Percentiles rank a stretch among this genome's conserved stretches.
Evolutionary conservation across 2,329 filamentous ascomycete genomes (phyloP).

Genomic region (Zymoseptoria tritici): DNA sequence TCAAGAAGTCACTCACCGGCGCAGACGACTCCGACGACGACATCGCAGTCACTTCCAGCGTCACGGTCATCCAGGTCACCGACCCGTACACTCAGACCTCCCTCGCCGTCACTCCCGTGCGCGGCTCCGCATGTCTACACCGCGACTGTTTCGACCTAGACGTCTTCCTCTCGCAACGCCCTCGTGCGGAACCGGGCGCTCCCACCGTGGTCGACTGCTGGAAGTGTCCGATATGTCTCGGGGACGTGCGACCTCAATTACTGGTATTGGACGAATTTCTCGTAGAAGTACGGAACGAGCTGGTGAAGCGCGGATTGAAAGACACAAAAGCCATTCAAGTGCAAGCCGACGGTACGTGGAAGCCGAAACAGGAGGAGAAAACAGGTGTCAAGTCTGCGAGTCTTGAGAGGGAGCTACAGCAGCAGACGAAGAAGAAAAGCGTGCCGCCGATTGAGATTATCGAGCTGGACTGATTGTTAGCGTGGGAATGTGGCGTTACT

Average conservation of each 20-base stretch:
- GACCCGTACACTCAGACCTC: constrained; percentile 40
- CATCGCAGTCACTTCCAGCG: constrained; percentile 34
- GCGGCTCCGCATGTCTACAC: constrained; percentile 64
- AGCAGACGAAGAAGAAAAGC: not conserved
- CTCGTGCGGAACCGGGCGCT: constrained; percentile 31
- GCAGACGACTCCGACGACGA: constrained; percentile 43
- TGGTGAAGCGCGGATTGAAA: constrained; percentile 29
- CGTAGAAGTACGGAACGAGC: constrained; percentile 48
- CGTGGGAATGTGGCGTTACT: not conserved
- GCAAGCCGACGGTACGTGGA: constrained; percentile 59
- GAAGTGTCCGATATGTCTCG: constrained; percentile 77
- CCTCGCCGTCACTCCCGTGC: constrained; percentile 64
- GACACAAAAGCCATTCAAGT: constrained; percentile 56
- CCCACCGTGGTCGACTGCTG: constrained; percentile 57
- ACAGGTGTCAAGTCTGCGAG: constrained; percentile 23
- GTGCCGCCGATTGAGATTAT: not conserved
- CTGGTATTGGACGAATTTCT: constrained; percentile 72
- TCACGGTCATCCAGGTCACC: constrained; percentile 37
- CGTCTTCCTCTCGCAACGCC: constrained; percentile 65
- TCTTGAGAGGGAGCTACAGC: constrained; percentile 18
- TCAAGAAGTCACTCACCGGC: constrained; percentile 44
- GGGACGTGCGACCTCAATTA: constrained; percentile 65
- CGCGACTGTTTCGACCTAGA: constrained; percentile 85
- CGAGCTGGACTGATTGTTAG: not conserved
- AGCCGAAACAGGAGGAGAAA: constrained; percentile 23